A percentile compares a stretch with the other conserved stretches of the same genome.
These are phyloP conservation scores for Heteromeles arbutifolia DNA, from an alignment of 306 rosid species.

Conservation along the genomic window DNA sequence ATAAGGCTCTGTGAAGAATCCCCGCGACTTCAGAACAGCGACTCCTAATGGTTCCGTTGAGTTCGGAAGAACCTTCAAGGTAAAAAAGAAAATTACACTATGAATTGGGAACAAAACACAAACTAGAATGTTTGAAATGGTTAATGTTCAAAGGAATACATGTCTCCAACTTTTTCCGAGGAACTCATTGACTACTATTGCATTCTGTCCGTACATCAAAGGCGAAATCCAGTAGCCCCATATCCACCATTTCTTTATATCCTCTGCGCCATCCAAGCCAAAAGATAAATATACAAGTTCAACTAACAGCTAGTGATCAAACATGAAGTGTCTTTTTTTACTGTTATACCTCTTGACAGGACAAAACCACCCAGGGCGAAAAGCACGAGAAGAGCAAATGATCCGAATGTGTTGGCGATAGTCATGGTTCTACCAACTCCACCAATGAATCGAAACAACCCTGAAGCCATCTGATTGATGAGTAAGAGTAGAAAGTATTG, in stretches of 20 bases:
- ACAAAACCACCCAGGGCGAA: slow-evolving; percentile 39
- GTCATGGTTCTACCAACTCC: slow-evolving; percentile 44
- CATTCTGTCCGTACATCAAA: slow-evolving; percentile 23
- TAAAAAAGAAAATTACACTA: background rate
- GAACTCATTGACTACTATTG: slow-evolving; percentile 20
- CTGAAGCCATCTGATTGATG: slow-evolving; percentile 43
- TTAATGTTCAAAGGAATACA: background rate
- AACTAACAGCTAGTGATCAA: background rate
- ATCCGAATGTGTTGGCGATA: slow-evolving; percentile 29
- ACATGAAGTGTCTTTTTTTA: background rate
- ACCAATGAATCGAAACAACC: slow-evolving; percentile 34
- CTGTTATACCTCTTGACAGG: slow-evolving; percentile 41
- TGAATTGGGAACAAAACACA: background rate
- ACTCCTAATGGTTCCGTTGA: slow-evolving; percentile 34
- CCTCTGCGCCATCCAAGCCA: background rate
- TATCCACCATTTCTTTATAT: slow-evolving; percentile 21
- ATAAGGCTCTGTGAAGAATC: slow-evolving; percentile 29
- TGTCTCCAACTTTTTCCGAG: slow-evolving; percentile 15
- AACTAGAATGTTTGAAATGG: background rate
- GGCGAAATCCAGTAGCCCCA: slow-evolving; percentile 24
- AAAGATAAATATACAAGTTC: background rate
- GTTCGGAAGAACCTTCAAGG: slow-evolving; percentile 32
- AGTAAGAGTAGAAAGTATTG: slow-evolving; percentile 37
- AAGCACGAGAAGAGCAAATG: slow-evolving; percentile 24
- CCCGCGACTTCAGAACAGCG: slow-evolving; percentile 35